Percentiles rank a stretch among this genome's conserved stretches.
phyloP scores from a whole-genome alignment of 345 rosid genomes.

The Eucalyptus erythrocorys region DNA sequence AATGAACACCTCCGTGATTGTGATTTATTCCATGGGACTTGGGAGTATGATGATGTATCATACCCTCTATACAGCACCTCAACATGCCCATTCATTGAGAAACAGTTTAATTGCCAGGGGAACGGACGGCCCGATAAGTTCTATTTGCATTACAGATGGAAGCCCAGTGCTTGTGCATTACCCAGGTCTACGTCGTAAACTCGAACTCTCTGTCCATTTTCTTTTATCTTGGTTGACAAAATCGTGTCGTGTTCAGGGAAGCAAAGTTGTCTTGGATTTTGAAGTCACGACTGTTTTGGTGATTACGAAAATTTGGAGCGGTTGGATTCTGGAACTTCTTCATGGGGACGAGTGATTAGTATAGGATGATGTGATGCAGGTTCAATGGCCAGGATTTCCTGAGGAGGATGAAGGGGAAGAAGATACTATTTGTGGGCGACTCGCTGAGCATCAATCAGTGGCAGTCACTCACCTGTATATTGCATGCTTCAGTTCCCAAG shows the following conservation, averaged over 20 bases:
- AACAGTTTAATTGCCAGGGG: constrained; percentile 34
- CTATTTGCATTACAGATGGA: constrained; percentile 42
- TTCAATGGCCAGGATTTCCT: constrained; percentile 38
- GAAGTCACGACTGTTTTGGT: background rate
- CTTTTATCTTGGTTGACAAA: background rate
- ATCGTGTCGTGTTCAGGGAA: background rate
- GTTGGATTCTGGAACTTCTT: background rate
- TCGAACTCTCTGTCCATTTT: background rate
- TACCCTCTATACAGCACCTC: constrained; percentile 25
- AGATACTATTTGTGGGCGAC: constrained; percentile 66
- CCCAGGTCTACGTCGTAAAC: constrained; percentile 15
- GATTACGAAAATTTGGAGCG: background rate
- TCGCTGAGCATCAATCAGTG: constrained; percentile 76
- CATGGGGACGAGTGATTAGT: background rate
- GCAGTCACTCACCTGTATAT: constrained; percentile 65
- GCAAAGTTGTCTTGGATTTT: background rate
- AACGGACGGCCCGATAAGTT: constrained; percentile 40
- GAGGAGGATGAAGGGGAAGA: constrained; percentile 44
- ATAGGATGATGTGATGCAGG: constrained; percentile 12
- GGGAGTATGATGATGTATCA: constrained; percentile 17
- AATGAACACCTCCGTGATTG: background rate
- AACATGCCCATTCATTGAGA: constrained; percentile 38
- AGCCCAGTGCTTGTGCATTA: constrained; percentile 26
- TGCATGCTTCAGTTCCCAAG: constrained; percentile 42
- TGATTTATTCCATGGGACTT: constrained; percentile 27